A percentile compares a stretch with the other conserved stretches of the same genome.
Conservation (phyloP, 768 basidiomycete species). For the Guyanaporus albipodus region DNA sequence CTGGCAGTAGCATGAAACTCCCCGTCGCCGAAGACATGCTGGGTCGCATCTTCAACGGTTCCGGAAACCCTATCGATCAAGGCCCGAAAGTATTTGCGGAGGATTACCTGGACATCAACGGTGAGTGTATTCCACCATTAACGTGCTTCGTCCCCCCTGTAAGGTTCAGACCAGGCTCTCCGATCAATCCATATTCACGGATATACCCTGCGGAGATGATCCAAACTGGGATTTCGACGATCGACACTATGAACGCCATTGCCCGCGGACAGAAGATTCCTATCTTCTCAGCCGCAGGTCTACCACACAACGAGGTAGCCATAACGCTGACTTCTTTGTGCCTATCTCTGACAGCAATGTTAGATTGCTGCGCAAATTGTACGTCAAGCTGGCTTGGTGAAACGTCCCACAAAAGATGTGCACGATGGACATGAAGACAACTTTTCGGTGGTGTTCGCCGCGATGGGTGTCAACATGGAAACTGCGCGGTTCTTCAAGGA, state of each 20-base stretch:
- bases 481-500: conserved; percentile 99
- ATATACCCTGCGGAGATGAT: conserved; percentile 99
- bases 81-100: conserved; percentile 99
- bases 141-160: conserved; percentile 5
- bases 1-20: conserved; percentile 97
- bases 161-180: conserved; percentile 62
- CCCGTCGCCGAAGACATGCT: conserved; percentile 99
- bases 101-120: conserved; percentile 99
- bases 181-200: conserved; percentile 96
- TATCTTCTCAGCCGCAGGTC: conserved; percentile 97
- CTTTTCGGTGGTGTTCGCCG: conserved; percentile 99
- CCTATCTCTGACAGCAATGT: conserved; percentile 21
- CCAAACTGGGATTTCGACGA: conserved; percentile 98
- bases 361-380: conserved; percentile 99
- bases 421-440: conserved; percentile 99
- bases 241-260: conserved; percentile 97
- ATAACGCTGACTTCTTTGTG: conserved; percentile 19
- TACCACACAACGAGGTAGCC: conserved; percentile 94
- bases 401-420: conserved; percentile 93
- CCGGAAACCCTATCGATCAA: conserved; percentile 96
- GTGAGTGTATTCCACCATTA: conserved; percentile 41
- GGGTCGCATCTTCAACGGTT: conserved; percentile 98
- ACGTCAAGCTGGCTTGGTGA: conserved; percentile 96
- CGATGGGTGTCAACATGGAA: conserved; percentile 99
- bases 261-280: conserved; percentile 99